phyloP scores from a whole-genome alignment of 148 eudicot genomes.

The Pharnaceum exiguum region DNA sequence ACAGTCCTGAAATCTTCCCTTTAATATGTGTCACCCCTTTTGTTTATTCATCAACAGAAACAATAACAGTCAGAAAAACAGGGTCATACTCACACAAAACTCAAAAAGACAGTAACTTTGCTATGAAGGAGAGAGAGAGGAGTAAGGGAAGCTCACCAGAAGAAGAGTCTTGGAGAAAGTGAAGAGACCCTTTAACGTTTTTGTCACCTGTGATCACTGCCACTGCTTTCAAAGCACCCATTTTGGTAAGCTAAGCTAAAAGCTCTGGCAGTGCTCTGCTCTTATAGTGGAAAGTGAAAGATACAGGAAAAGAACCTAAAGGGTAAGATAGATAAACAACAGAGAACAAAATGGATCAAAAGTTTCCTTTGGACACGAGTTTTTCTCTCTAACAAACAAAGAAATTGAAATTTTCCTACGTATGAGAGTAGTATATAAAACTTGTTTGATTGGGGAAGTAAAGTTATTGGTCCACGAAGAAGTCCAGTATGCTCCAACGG shows the following conservation, averaged over 20 bases:
- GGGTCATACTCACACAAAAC: not conserved
- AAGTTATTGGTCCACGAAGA: too few relatives aligned
- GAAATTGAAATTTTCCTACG: too few relatives aligned
- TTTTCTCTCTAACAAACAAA: too few relatives aligned
- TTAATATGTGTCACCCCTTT: conserved; percentile 51
- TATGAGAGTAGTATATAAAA: too few relatives aligned
- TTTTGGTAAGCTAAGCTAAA: not conserved
- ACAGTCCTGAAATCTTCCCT: conserved; percentile 64
- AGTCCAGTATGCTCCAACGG: too few relatives aligned
- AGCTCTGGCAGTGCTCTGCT: too few relatives aligned
- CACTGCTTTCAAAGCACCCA: conserved; percentile 72
- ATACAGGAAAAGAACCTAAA: not conserved
- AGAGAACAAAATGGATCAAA: too few relatives aligned
- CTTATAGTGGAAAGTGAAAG: too few relatives aligned
- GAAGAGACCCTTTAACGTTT: conserved; percentile 54
- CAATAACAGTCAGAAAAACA: not conserved
- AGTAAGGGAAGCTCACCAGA: conserved; percentile 29
- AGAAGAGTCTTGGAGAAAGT: conserved; percentile 47
- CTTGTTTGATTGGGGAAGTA: too few relatives aligned
- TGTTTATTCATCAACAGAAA: not conserved
- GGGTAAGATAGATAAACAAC: too few relatives aligned
- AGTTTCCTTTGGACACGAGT: too few relatives aligned
- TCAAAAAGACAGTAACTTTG: not conserved
- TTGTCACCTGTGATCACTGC: conserved; percentile 60
- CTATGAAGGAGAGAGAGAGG: not conserved